A percentile compares a stretch with the other conserved stretches of the same genome.
phyloP scores from a whole-genome alignment of 371 early-diverging fungal genomes.

The Saksenaea vasiformis region DNA sequence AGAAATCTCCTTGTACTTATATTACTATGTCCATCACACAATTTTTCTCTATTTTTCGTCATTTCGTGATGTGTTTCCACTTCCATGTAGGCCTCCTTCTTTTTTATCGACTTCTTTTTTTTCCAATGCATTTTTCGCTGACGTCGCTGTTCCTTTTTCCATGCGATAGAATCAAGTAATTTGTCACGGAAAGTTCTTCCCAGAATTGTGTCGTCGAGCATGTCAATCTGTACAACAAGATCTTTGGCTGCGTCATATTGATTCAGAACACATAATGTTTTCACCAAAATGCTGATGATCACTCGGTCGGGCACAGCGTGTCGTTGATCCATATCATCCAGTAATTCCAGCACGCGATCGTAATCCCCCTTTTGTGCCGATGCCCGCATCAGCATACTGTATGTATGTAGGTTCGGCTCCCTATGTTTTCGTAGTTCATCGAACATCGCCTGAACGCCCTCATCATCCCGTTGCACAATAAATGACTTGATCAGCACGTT shows the following conservation, averaged over 20 bases:
- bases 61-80: not conserved
- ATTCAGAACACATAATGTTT: conserved; percentile 6
- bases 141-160: not conserved
- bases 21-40: not conserved
- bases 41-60: not conserved
- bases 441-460: conserved; percentile 6
- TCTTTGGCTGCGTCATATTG: conserved; percentile 8
- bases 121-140: conserved; percentile 1
- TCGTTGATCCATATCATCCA: conserved; percentile 20
- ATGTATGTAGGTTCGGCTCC: conserved; percentile 14
- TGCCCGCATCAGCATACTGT: conserved; percentile 12
- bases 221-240: conserved; percentile 5
- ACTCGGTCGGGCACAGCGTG: conserved; percentile 8
- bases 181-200: not conserved
- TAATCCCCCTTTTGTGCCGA: conserved; percentile 8
- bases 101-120: not conserved
- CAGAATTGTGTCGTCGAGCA: not conserved
- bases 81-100: not conserved
- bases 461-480: not conserved
- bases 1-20: not conserved
- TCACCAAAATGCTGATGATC: conserved; percentile 15
- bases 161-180: not conserved
- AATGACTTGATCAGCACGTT: conserved; percentile 12
- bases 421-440: conserved; percentile 6
- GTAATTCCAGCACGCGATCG: not conserved